These are phyloP conservation scores for Pyronema omphalodes DNA, from an alignment of 495 filamentous ascomycete genomes.

Conservation along the genomic window DNA sequence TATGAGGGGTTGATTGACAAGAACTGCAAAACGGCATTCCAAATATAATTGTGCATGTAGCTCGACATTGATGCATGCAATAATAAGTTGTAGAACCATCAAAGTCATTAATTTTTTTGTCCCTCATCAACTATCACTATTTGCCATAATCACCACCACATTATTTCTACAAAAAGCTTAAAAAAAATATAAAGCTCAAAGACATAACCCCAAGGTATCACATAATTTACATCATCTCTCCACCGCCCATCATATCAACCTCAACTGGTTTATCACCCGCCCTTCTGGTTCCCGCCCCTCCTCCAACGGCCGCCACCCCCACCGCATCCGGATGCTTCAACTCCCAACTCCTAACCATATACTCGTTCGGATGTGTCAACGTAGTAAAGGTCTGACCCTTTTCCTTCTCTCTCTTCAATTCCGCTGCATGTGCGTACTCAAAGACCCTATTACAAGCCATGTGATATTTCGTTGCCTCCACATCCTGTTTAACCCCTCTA, in stretches of 20 bases:
- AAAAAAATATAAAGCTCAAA: too few relatives aligned
- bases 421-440: conserved; percentile 65
- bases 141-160: too few relatives aligned
- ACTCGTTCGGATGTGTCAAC: conserved; percentile 93
- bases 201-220: too few relatives aligned
- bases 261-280: background rate
- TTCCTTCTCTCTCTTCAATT: conserved; percentile 80
- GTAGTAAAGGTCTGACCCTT: conserved; percentile 52
- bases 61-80: too few relatives aligned
- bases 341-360: conserved; percentile 84
- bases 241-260: background rate
- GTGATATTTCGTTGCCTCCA: conserved; percentile 73
- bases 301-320: background rate
- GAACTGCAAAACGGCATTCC: too few relatives aligned
- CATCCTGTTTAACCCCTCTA: conserved; percentile 68
- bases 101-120: too few relatives aligned
- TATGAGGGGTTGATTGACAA: too few relatives aligned
- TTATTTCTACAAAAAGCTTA: too few relatives aligned
- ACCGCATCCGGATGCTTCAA: conserved; percentile 49
- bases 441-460: conserved; percentile 96
- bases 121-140: too few relatives aligned
- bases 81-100: too few relatives aligned
- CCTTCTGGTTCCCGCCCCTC: background rate
- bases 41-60: too few relatives aligned
- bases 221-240: background rate